Evolutionary conservation across 257 asterid species (phyloP).

Genomic region (Forsythia suspensa): DNA sequence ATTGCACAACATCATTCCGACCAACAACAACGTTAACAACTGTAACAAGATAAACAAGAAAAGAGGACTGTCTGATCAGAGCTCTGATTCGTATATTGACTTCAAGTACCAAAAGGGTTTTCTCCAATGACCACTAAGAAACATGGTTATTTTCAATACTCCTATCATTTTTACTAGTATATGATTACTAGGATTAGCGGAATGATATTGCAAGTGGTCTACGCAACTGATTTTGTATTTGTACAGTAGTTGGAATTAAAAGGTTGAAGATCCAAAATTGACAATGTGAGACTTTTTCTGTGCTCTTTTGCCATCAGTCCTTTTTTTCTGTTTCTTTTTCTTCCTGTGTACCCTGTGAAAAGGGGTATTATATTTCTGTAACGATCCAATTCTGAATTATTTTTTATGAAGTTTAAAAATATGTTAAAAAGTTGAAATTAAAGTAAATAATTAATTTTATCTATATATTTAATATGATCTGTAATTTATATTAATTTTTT

Average conservation of each 20-base stretch:
- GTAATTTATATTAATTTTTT: not conserved
- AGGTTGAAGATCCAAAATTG: conserved; percentile 24
- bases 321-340: conserved; percentile 12
- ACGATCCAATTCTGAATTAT: too few relatives aligned
- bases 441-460: too few relatives aligned
- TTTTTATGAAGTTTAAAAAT: too few relatives aligned
- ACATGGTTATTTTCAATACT: not conserved
- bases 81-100: conserved; percentile 41
- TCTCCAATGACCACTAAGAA: conserved; percentile 42
- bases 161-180: not conserved
- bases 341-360: conserved; percentile 20
- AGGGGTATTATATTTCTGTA: not conserved
- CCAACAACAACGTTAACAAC: conserved; percentile 22
- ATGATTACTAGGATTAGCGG: not conserved
- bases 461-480: too few relatives aligned
- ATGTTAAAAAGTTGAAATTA: too few relatives aligned
- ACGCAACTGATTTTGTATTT: conserved; percentile 21
- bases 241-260: conserved; percentile 36
- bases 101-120: conserved; percentile 57
- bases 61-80: conserved; percentile 44
- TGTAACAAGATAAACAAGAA: conserved; percentile 57
- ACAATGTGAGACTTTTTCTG: conserved; percentile 7
- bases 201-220: conserved; percentile 1
- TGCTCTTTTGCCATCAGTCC: conserved; percentile 11
- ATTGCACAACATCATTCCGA: conserved; percentile 8